Conservation (phyloP, 2,329 filamentous ascomycete species). For the Aspergillus sp. region DNA sequence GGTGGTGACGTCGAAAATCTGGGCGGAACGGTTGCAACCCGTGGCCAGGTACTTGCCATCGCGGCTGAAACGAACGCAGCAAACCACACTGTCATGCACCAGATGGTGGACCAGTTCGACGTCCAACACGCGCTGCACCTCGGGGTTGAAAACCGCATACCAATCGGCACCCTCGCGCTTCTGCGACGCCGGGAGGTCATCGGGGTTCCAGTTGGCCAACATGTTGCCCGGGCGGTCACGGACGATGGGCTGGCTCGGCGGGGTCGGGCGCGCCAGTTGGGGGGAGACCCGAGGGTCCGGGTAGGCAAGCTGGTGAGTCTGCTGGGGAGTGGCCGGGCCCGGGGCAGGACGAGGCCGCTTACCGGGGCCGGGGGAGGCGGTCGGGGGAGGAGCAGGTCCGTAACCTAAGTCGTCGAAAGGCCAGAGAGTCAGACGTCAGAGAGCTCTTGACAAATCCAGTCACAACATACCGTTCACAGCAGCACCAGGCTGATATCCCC, state of each 20-base stretch:
- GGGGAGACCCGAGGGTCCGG: conserved; percentile 80
- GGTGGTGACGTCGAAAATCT: conserved; percentile 90
- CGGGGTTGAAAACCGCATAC: conserved; percentile 96
- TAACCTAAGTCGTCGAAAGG: conserved; percentile 56
- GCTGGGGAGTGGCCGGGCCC: conserved; percentile 82
- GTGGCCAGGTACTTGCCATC: conserved; percentile 96
- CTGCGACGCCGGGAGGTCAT: conserved; percentile 77
- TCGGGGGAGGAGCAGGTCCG: conserved; percentile 76
- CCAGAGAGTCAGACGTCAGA: conserved; percentile 49
- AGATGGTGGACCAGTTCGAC: conserved; percentile 93
- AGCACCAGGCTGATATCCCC: conserved; percentile 65
- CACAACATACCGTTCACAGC: conserved; percentile 59
- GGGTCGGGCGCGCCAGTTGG: conserved; percentile 80
- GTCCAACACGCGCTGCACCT: conserved; percentile 83
- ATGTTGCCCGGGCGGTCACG: conserved; percentile 62
- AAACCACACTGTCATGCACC: conserved; percentile 92
- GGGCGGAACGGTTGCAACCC: conserved; percentile 97
- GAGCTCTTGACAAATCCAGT: conserved; percentile 20
- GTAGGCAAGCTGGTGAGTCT: conserved; percentile 84
- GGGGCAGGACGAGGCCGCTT: conserved; percentile 66
- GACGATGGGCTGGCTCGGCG: conserved; percentile 55
- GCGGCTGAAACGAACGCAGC: conserved; percentile 93
- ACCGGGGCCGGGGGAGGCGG: conserved; percentile 80
- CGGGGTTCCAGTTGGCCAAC: conserved; percentile 81
- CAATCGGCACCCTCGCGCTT: conserved; percentile 91